Evolutionary conservation across 495 filamentous ascomycete species (phyloP), one percentile per base, ranked within the genome.

Genomic region (Aspergillus avenaceus): DNA sequence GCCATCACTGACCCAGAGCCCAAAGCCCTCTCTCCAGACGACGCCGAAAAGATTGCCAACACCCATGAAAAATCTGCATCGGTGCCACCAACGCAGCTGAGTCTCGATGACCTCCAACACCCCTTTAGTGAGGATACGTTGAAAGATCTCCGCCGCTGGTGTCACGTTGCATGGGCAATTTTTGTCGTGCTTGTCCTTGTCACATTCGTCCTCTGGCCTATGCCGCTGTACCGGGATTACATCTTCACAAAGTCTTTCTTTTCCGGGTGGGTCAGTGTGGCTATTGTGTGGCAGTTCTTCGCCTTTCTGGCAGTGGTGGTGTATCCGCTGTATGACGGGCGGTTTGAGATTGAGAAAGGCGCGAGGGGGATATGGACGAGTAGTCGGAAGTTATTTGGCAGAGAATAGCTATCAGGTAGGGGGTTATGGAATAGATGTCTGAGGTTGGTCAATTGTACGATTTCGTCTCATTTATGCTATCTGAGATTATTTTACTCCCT

Each of bases 211-310:
- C 49, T 64, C 3, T 74, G 71, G 70, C 72, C 71, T 8, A 58
- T 75, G 52, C 71, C 72, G 42, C 60, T 75, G 9, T 74, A 73
- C 38, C 62, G 71, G 3, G 55, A 73, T 41, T 75, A 71, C 18
- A 65, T 75, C 16, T 75, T 77, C 49, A 70, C 58, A 1, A 71
- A 70, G 50, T 53, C 65, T 8, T 79, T 79, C 53, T 77, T 75
- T 54, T 56, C 56, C 0, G 71, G 67, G 0, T 79, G 76, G 76
- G 51, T 65, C 0, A 69, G 65, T 0, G 68, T 77, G 0, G 62
- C 70, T 0, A 72, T 76, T n/a, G 64, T 75, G 9, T 77, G 74
- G 73, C 64, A 68, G 41, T 77, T 73, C 49, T 55, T 58, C 32
- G 69, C 71, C 5, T 66, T 77, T 34, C 61, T 66, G 12, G 64